Percentiles rank a stretch among this genome's conserved stretches.
Evolutionary conservation across 2,329 filamentous ascomycete species (phyloP).

Genomic region (Daldinia eschscholtzii): DNA sequence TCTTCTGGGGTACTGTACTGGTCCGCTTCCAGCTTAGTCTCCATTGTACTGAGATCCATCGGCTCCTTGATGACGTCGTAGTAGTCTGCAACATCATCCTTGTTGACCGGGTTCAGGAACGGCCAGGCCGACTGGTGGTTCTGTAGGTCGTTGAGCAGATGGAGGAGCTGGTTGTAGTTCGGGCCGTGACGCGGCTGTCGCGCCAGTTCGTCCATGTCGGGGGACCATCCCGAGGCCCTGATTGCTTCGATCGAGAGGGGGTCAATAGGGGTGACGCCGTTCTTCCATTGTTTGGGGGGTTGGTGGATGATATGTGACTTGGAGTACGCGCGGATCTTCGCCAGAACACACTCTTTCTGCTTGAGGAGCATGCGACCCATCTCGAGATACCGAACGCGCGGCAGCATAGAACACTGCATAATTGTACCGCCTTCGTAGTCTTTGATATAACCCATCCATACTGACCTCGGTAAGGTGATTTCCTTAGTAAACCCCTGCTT

Average conservation of each 20-base stretch:
- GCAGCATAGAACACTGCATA: slow-evolving; percentile 99
- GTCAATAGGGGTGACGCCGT: slow-evolving; percentile 80
- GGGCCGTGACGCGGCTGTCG: slow-evolving; percentile 95
- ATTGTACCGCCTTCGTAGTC: slow-evolving; percentile 99
- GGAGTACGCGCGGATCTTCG: slow-evolving; percentile 92
- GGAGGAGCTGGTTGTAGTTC: slow-evolving; percentile 93
- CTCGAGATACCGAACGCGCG: slow-evolving; percentile 93
- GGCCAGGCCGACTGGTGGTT: slow-evolving; percentile 96
- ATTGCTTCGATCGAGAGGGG: slow-evolving; percentile 90
- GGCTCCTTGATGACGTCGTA: slow-evolving; percentile 98
- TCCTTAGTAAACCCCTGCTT: slow-evolving; percentile 99
- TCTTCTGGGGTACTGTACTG: slow-evolving; percentile 92
- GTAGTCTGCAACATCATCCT: slow-evolving; percentile 97
- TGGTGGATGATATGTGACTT: slow-evolving; percentile 89
- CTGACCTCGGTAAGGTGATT: slow-evolving; percentile 87
- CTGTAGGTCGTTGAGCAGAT: slow-evolving; percentile 93
- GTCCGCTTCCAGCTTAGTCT: slow-evolving; percentile 92
- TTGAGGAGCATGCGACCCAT: slow-evolving; percentile 93
- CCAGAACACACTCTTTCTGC: slow-evolving; percentile 94
- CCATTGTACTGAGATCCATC: slow-evolving; percentile 97
- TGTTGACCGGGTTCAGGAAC: slow-evolving; percentile 92
- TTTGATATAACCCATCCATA: slow-evolving; percentile 99
- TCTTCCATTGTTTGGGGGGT: slow-evolving; percentile 88
- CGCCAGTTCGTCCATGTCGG: slow-evolving; percentile 97
- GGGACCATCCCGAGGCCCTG: slow-evolving; percentile 92